These are phyloP conservation scores for Firmiana major DNA, from an alignment of 345 rosid genomes.

Conservation along the genomic window DNA sequence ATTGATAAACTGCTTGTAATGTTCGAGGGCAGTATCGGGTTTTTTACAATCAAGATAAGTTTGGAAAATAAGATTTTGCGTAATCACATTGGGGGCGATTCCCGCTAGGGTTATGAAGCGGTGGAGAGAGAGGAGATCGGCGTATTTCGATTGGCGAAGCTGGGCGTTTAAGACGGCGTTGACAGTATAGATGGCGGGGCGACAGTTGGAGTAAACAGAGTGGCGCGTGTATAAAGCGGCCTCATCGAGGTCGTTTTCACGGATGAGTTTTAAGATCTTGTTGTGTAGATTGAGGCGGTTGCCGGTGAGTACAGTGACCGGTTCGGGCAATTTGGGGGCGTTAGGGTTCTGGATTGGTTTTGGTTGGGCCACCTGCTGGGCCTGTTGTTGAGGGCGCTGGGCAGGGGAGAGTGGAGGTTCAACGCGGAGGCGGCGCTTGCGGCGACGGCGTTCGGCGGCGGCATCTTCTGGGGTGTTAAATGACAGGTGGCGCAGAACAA, in stretches of 20 bases:
- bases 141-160: slow-evolving; percentile 73
- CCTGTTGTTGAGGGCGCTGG: slow-evolving; percentile 49
- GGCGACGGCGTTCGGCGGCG: slow-evolving; percentile 85
- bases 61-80: slow-evolving; percentile 65
- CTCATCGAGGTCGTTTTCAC: slow-evolving; percentile 81
- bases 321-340: slow-evolving; percentile 78
- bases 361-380: slow-evolving; percentile 28
- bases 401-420: slow-evolving; percentile 74
- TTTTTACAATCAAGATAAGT: slow-evolving; percentile 75
- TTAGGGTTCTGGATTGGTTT: slow-evolving; percentile 80
- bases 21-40: slow-evolving; percentile 76
- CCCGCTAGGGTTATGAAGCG: slow-evolving; percentile 79
- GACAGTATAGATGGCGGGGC: slow-evolving; percentile 82
- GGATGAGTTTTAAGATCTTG: slow-evolving; percentile 58
- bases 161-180: slow-evolving; percentile 82
- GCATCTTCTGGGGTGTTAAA: slow-evolving; percentile 84
- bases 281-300: slow-evolving; percentile 87
- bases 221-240: slow-evolving; percentile 90
- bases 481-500: slow-evolving; percentile 51
- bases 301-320: slow-evolving; percentile 62
- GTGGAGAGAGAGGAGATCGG: slow-evolving; percentile 70
- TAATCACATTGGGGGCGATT: slow-evolving; percentile 70
- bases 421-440: slow-evolving; percentile 80
- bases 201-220: slow-evolving; percentile 83
- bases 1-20: slow-evolving; percentile 66